Evolutionary conservation across 192 early-diverging fungal genomes (phyloP), one percentile per base, ranked within the genome.

Genomic region (Oehlia diaphana): DNA sequence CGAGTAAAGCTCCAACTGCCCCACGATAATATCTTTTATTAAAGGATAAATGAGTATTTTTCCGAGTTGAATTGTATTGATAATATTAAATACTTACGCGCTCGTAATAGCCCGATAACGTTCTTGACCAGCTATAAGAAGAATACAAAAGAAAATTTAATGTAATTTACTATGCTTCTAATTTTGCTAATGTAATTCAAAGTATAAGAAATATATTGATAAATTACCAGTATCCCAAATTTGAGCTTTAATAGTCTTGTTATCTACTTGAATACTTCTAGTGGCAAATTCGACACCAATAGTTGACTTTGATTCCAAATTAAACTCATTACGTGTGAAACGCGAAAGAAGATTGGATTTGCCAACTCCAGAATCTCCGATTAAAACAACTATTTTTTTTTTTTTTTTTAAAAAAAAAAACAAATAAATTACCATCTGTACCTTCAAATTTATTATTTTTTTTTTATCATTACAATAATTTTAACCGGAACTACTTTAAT

Each of bases 251-350:
- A 99, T 96, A 16, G 94, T 96, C 89, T 99, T 99, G 78, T 90
- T 88, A 77, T 99, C 96, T 53, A 99, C 96, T 83, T 97, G 93
- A 80, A 99, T 97, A 87, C 91, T 94, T 79, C 96, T 89, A 42
- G 96, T 98, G 58, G 95, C 96, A 86, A 98, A 99, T 83, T 99
- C 98, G 71, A 99, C 96, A 81, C 98, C 98, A 86, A 99, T 99
- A 72, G 98, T 99, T 44, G 96, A 96, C 87, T 98, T 98, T 77
- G 96, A 98, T 84, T 97, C 96, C 78, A 97, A 89, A 87, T 96
- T 97, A 87, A 99, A 99, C 86, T 98, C 96, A 88, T 98, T 96
- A 79, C 96, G 94, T 49, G 96, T 97, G 87, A 98, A 99, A 78
- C 98, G 93, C 79, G 93, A 91, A 72, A 99, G 92, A 44, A 99